Evolutionary conservation across 768 basidiomycete genomes (phyloP).

Genomic region (Dentipellis sp.): DNA sequence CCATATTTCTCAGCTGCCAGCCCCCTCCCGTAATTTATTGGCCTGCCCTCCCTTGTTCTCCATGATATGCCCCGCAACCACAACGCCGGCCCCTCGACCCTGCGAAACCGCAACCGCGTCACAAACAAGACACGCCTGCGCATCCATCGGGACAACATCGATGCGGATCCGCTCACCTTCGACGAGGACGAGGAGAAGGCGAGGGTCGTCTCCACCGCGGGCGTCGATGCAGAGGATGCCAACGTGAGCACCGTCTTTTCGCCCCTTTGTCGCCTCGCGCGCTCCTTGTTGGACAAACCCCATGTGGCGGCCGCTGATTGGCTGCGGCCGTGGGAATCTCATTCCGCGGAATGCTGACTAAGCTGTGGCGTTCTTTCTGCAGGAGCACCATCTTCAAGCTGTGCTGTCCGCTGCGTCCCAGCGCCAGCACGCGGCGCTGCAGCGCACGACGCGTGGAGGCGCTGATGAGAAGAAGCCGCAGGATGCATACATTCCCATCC

Average conservation of each 20-base stretch:
- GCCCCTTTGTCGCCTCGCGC: slow-evolving; percentile 25
- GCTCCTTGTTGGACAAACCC: slow-evolving; percentile 31
- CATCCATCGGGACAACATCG: slow-evolving; percentile 74
- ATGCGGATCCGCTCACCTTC: slow-evolving; percentile 69
- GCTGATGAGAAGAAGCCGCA: slow-evolving; percentile 31
- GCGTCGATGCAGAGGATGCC: slow-evolving; percentile 89
- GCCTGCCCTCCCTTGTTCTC: slow-evolving; percentile 34
- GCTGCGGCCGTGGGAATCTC: slow-evolving; percentile 31
- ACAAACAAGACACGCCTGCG: slow-evolving; percentile 89
- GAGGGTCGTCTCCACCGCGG: slow-evolving; percentile 69
- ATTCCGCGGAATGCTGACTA: slow-evolving; percentile 48
- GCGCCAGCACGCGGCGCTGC: slow-evolving; percentile 29
- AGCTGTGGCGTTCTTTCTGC: slow-evolving; percentile 18
- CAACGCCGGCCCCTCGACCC: slow-evolving; percentile 66
- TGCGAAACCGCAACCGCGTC: slow-evolving; percentile 83
- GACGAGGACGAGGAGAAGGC: slow-evolving; percentile 86
- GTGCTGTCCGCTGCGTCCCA: slow-evolving; percentile 47
- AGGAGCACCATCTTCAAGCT: slow-evolving; percentile 53
- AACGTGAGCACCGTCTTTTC: slow-evolving; percentile 54
- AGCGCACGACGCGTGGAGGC: slow-evolving; percentile 27
- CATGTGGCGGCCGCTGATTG: slow-evolving; percentile 42
- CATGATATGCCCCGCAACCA: slow-evolving; percentile 87
- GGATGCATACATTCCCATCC: slow-evolving; percentile 83
- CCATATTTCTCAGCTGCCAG: slow-evolving; percentile 5
- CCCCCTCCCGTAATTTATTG: slow-evolving; percentile 14